Base-by-base conservation (phyloP, 768 basidiomycete genomes). In the Cyathus striatus region DNA sequence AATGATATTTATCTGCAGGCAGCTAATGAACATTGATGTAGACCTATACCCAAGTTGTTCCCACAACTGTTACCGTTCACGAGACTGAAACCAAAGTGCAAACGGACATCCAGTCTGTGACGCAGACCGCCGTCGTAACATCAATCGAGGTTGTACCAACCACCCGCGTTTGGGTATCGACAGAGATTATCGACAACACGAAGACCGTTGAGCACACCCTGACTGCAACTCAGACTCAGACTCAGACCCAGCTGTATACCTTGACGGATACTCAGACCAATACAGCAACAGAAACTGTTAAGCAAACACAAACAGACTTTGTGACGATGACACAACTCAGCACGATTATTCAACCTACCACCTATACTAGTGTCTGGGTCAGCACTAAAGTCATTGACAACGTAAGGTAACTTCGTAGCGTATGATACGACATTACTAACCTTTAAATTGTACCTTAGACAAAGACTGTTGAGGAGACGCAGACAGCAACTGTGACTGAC, bases 141-240 rank as follows among this genome's bases (percentile, higher is more conserved):
- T 75, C 75, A 5, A 66, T 76, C 18, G 60, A 78, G 58, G 61
- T 76, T 24, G 64, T 78, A 33, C 81, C 81, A 37, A 84, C 83
- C 21, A 84, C 81, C 10, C 72, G 74, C 37, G 70, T 83, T 38
- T 85, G 74, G 73, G 72, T 81, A 27, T 83, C 81, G 13, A 86
- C 83, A 17, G 75, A 83, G 59, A 64, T 76, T 55, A 70, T 79
- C 50, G 79, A 83, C 67, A 64, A 66, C 42, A 79, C 78, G 50
- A 57, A 72, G 65, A 70, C 66, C 20, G 32, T 78, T 38, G 76
- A 82, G 49, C 68, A 79, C 54, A 81, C 79, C 36, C 54, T 76
- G 50, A 85, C 82, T 44, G 76, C 78, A 10, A 84, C 83, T 25
- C 72, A 79, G 62, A 81, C 78, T 4, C 61, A 60, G 62, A 84